Base-by-base conservation (phyloP, 192 early-diverging fungal genomes). In the Geosiphon pyriformis region DNA sequence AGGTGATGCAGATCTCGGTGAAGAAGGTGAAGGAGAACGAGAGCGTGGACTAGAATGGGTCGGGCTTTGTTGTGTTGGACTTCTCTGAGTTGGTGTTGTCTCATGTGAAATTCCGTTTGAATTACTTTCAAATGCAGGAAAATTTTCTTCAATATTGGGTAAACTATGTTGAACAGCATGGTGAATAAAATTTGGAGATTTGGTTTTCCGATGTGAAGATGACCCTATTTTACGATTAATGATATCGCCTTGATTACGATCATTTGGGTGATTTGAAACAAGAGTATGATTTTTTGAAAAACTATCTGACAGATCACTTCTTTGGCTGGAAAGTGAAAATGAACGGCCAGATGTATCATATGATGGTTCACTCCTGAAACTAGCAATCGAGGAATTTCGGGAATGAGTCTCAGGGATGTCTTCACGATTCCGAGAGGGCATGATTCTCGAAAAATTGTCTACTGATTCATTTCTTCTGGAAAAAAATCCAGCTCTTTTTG, bases 331-430 rank as follows among this genome's bases (percentile, higher is more conserved):
- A 42, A 65, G 22, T 34, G 63, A 65, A 65, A 54, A 65, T 1
- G 63, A 49, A 22, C 51, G 63, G 7, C 22, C 51, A 17, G 49
- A 53, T 32, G 30, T 29, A 15, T 42, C 60, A 1, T 48, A 33
- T 48, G 35, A 42, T 54, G 63, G 49, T 12, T 65, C 63, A 54
- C 63, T 65, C 17, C 34, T 49, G 11, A 30, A 54, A 17, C 51
- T 65, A 37, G 63, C 37, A 17, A 65, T 65, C 1, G 63, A 65
- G 18, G 32, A 11, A 35, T 65, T 65, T 29, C 63, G 52, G 34
- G 52, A 31, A 55, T 55, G 63, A 54, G 31, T 31, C 10, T 42
- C 60, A 8, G 25, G 46, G n/a, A 22, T 31, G 25, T 61, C 37
- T 2, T 34, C 60, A 61, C 60, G 60, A 62, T 62, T 48, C 26